Conservation (phyloP, 345 rosid genomes). For the Balakata baccata region DNA sequence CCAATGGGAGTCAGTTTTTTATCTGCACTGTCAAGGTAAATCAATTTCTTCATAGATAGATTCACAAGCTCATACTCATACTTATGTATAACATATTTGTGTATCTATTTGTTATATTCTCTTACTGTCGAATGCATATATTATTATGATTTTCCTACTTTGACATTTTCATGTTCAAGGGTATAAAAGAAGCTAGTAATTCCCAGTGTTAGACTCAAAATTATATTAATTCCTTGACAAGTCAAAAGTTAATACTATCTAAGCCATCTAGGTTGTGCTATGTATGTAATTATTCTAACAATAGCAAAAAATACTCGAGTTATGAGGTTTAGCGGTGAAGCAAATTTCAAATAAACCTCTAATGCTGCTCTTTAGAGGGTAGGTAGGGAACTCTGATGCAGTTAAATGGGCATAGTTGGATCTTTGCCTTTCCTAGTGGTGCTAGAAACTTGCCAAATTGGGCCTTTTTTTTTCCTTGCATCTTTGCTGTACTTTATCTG, state of each 20-base stretch:
- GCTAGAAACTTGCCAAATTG: too few species aligned
- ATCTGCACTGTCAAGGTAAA: slow-evolving; percentile 95
- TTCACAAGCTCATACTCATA: neutral
- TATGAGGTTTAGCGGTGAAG: neutral
- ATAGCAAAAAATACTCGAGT: neutral
- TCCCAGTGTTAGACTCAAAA: too few species aligned
- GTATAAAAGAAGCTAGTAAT: too few species aligned
- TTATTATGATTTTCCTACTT: neutral
- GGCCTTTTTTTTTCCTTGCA: neutral
- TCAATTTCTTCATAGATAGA: slow-evolving; percentile 10
- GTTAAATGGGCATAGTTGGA: neutral
- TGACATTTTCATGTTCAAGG: neutral
- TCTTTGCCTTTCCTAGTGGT: neutral
- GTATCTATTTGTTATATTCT: neutral
- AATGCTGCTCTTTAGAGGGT: neutral
- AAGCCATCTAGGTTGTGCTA: neutral
- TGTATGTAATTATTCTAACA: neutral
- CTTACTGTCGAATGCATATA: neutral
- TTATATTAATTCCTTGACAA: too few species aligned
- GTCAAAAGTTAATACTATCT: neutral
- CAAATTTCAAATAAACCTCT: neutral
- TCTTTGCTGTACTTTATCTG: too few species aligned
- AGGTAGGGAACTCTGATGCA: neutral
- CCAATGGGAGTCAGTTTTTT: slow-evolving; percentile 97
- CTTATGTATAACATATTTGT: too few species aligned